Percentiles rank a stretch among this genome's conserved stretches.
These are phyloP conservation scores for Epithele typhae DNA, from an alignment of 768 basidiomycete species.

Conservation along the genomic window DNA sequence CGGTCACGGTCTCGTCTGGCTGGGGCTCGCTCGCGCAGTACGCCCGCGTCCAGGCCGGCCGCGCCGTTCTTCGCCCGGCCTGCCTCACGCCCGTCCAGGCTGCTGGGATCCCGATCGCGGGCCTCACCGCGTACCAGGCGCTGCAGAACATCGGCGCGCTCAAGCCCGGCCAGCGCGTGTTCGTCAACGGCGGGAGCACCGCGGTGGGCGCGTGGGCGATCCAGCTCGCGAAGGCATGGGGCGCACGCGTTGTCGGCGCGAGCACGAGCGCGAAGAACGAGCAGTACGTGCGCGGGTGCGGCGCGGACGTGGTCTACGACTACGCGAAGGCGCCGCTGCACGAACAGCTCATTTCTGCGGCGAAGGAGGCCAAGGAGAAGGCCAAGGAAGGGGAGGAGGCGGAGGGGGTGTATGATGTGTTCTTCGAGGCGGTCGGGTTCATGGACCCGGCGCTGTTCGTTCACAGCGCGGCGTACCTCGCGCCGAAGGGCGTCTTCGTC, in stretches of 20 bases:
- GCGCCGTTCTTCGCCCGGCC: conserved; percentile 41
- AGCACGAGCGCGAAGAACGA: conserved; percentile 60
- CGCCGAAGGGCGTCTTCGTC: conserved; percentile 48
- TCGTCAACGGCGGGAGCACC: conserved; percentile 70
- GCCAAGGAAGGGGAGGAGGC: no score
- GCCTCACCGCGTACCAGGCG: conserved; percentile 53
- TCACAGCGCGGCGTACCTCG: conserved; percentile 48
- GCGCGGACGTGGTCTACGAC: conserved; percentile 70
- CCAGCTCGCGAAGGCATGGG: conserved; percentile 64
- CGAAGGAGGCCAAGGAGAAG: conserved; percentile 44
- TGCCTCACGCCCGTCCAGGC: conserved; percentile 53
- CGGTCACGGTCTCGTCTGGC: conserved; percentile 30
- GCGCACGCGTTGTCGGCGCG: conserved; percentile 52
- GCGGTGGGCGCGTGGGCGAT: conserved; percentile 68
- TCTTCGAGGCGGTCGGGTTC: conserved; percentile 57
- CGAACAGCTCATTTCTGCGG: conserved; percentile 39
- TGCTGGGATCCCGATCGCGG: conserved; percentile 56
- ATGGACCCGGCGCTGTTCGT: conserved; percentile 46
- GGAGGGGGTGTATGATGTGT: conserved; percentile 55
- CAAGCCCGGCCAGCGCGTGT: conserved; percentile 54
- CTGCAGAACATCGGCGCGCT: conserved; percentile 45
- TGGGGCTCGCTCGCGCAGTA: conserved; percentile 63
- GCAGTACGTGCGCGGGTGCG: conserved; percentile 49
- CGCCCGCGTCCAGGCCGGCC: conserved; percentile 36
- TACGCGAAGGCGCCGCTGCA: conserved; percentile 52